phyloP scores from a whole-genome alignment of 2,329 filamentous ascomycete species.

The Trichothecium roseum region DNA sequence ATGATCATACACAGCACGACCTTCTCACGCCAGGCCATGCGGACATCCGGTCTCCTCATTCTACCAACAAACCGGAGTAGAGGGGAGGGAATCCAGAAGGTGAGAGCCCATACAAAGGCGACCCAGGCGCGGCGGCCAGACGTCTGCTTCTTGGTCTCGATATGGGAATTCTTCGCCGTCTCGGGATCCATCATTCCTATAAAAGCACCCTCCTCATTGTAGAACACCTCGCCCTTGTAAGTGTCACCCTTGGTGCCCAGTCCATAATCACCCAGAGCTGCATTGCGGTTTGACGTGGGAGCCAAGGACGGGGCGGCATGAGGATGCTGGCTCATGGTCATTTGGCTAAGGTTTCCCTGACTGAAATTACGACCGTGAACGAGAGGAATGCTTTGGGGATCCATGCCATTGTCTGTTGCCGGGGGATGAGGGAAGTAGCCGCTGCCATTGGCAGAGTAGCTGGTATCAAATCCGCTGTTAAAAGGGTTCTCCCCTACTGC shows the following conservation, averaged over 20 bases:
- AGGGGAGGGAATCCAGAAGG: slow-evolving; percentile 91
- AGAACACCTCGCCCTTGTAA: slow-evolving; percentile 63
- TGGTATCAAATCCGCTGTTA: slow-evolving; percentile 48
- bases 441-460: slow-evolving; percentile 56
- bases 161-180: slow-evolving; percentile 62
- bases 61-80: slow-evolving; percentile 71
- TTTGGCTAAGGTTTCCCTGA: slow-evolving; percentile 45
- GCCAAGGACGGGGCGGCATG: slow-evolving; percentile 45
- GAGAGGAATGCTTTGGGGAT: slow-evolving; percentile 54
- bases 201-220: slow-evolving; percentile 59
- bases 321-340: slow-evolving; percentile 22
- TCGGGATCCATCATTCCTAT: slow-evolving; percentile 65
- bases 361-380: slow-evolving; percentile 48
- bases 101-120: slow-evolving; percentile 70
- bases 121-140: slow-evolving; percentile 67
- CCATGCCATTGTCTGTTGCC: slow-evolving; percentile 45
- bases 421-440: slow-evolving; percentile 59
- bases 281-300: slow-evolving; percentile 45
- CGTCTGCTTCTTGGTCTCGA: slow-evolving; percentile 59
- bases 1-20: slow-evolving; percentile 75
- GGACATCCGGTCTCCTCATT: slow-evolving; percentile 95
- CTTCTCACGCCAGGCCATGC: slow-evolving; percentile 97
- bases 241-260: slow-evolving; percentile 79
- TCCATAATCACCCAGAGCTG: slow-evolving; percentile 67
- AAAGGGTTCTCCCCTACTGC: slow-evolving; percentile 35